Evolutionary conservation across 805 yeast genomes (phyloP).

Genomic region (Saturnispora diversa): DNA sequence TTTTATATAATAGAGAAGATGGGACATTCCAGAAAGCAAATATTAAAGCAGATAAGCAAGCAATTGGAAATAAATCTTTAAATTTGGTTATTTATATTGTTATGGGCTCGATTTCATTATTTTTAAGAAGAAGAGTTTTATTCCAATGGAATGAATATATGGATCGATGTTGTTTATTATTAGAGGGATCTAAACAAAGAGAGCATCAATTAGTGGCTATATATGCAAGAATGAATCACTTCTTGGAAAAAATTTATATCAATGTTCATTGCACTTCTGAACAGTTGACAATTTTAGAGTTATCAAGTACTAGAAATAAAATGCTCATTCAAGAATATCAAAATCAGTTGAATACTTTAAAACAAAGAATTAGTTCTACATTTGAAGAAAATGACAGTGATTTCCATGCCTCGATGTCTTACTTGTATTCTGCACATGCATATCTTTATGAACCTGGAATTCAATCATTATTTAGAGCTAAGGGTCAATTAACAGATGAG

Average conservation of each 20-base stretch:
- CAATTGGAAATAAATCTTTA: slow-evolving; percentile 41
- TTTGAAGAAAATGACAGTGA: slow-evolving; percentile 28
- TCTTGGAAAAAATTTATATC: slow-evolving; percentile 54
- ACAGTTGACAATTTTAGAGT: slow-evolving; percentile 25
- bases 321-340: slow-evolving; percentile 45
- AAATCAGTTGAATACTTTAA: slow-evolving; percentile 35
- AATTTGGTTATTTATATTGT: slow-evolving; percentile 53
- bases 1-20: slow-evolving; percentile 34
- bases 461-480: slow-evolving; percentile 15
- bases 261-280: slow-evolving; percentile 38
- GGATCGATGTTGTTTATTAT: slow-evolving; percentile 47
- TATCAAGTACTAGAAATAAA: slow-evolving; percentile 26
- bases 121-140: slow-evolving; percentile 54
- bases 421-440: slow-evolving; percentile 56
- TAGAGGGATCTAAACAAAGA: slow-evolving; percentile 33
- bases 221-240: slow-evolving; percentile 50
- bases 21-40: slow-evolving; percentile 36
- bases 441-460: slow-evolving; percentile 52
- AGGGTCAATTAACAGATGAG: slow-evolving; percentile 27
- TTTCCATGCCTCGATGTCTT: slow-evolving; percentile 35
- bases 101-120: slow-evolving; percentile 55
- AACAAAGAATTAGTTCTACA: slow-evolving; percentile 29
- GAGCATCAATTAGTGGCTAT: slow-evolving; percentile 41
- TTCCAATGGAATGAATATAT: slow-evolving; percentile 60
- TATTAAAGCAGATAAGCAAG: slow-evolving; percentile 28